Percentiles rank a stretch among this genome's conserved stretches.
These are phyloP conservation scores for Zostera marina DNA, from an alignment of 116 monocot genomes.

Conservation along the genomic window DNA sequence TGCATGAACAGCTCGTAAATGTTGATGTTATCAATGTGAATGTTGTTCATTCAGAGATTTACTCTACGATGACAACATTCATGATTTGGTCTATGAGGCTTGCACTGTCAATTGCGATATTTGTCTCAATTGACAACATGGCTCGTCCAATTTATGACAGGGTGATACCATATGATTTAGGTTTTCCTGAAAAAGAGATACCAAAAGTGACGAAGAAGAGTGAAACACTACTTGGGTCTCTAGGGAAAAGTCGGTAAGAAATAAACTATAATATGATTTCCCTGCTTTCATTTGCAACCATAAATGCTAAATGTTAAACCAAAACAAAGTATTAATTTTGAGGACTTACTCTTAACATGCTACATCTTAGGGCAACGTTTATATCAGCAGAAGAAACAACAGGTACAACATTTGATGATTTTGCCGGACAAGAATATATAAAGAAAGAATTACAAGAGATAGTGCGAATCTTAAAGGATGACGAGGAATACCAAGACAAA, in stretches of 20 bases:
- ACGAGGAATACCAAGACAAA: conserved; percentile 67
- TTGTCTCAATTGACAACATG: conserved; percentile 59
- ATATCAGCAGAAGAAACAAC: conserved; percentile 93
- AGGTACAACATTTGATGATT: conserved; percentile 84
- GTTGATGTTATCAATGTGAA: conserved; percentile 78
- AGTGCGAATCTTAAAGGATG: conserved; percentile 68
- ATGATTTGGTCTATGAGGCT: conserved; percentile 85
- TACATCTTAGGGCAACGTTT: conserved; percentile 60
- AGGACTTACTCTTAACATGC: neutral
- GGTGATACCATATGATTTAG: conserved; percentile 68
- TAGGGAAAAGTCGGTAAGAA: conserved; percentile 72
- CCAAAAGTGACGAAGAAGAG: conserved; percentile 20
- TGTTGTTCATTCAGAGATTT: conserved; percentile 62
- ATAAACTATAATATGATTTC: neutral
- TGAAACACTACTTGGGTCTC: conserved; percentile 54
- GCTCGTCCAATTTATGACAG: conserved; percentile 65
- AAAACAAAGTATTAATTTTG: neutral
- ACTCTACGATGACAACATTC: conserved; percentile 56
- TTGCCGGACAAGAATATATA: conserved; percentile 92
- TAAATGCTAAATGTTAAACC: no score
- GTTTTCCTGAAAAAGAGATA: conserved; percentile 30
- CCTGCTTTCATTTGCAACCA: no score
- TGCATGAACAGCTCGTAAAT: conserved; percentile 70
- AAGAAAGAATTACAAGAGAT: conserved; percentile 73
- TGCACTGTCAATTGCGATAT: conserved; percentile 49